A percentile compares a stretch with the other conserved stretches of the same genome.
These are phyloP conservation scores for Eragrostis curvula DNA, from an alignment of 176 grass and related monocot genomes.

Conservation along the genomic window DNA sequence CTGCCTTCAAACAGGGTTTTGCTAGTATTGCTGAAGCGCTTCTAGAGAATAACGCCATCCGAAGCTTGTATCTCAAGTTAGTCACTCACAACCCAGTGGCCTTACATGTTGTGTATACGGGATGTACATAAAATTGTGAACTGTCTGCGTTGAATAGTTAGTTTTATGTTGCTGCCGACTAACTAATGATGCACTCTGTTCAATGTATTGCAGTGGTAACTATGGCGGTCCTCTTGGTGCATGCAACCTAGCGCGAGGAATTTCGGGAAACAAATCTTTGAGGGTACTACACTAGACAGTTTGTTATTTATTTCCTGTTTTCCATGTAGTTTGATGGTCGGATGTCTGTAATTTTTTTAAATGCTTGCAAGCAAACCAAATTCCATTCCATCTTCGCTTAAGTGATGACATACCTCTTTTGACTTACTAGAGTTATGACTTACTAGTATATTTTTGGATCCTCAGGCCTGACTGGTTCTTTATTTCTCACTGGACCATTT, in stretches of 20 bases:
- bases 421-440: conserved; percentile 5
- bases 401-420: background rate
- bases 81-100: conserved; percentile 38
- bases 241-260: conserved; percentile 81
- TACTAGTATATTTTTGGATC: background rate
- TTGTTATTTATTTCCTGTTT: conserved; percentile 4
- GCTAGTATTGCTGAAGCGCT: conserved; percentile 90
- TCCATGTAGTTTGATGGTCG: background rate
- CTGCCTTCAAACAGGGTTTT: conserved; percentile 81
- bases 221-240: conserved; percentile 96
- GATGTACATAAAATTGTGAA: conserved; percentile 25
- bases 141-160: conserved; percentile 13
- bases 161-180: conserved; percentile 36
- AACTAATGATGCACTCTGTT: conserved; percentile 36
- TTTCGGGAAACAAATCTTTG: conserved; percentile 92
- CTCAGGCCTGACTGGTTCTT: background rate
- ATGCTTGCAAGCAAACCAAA: conserved; percentile 18
- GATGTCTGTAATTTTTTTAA: conserved; percentile 9
- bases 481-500: conserved; percentile 4
- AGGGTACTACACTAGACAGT: conserved; percentile 65
- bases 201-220: conserved; percentile 76
- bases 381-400: conserved; percentile 12
- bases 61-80: conserved; percentile 96
- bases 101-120: conserved; percentile 32
- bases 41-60: conserved; percentile 81